Base-by-base conservation (phyloP, 2,329 filamentous ascomycete genomes). In the Escovopsis sp. region DNA sequence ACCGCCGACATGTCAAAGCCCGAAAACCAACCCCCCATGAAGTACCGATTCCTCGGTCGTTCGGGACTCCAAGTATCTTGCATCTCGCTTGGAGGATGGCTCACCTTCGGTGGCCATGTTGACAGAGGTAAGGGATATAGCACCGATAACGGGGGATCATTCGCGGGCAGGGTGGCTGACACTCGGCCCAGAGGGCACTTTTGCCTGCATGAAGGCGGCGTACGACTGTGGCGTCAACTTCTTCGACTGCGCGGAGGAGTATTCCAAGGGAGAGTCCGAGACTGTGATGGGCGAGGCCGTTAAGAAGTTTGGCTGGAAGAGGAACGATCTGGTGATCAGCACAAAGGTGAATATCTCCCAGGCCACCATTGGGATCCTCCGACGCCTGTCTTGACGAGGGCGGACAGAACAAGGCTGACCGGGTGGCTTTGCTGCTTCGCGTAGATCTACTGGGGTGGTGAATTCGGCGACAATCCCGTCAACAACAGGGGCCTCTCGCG, bases 41-140 rank as follows among this genome's bases (percentile, higher is more conserved):
- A 77, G 48, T 83, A 83, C 57, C 74, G 79, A 45, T 75, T 73
- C 56, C 66, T 84, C 7, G 79, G 80, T 48, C 70, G 69, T 27
- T 79, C 76, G 13, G 79, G 80, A 36, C 66, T 86, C 14, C 74
- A 84, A 53, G 78, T 86, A 25, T 85, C 79, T 19, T 68, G 74
- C 31, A 78, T 86, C 42, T 77, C 76, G 2, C 63, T 86, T 3
- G 80, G 75, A 39, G 72, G 75, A 44, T 78, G 76, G 76, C 63
- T 86, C 35, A 85, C 80, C 1, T 84, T 82, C 44, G 80, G 80
- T 36, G 79, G 78, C 14, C 76, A 82, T 45, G 74, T 83, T 21
- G 73, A 76, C 37, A 69, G 74, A 50, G 72, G 75, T 75, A 59
- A 44, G 60, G 23, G 11, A 27, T 27, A 9, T 26, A 14, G 11